Conservation (phyloP, 176 grass and related monocot genomes). For the Echinochloa phyllopogon region DNA sequence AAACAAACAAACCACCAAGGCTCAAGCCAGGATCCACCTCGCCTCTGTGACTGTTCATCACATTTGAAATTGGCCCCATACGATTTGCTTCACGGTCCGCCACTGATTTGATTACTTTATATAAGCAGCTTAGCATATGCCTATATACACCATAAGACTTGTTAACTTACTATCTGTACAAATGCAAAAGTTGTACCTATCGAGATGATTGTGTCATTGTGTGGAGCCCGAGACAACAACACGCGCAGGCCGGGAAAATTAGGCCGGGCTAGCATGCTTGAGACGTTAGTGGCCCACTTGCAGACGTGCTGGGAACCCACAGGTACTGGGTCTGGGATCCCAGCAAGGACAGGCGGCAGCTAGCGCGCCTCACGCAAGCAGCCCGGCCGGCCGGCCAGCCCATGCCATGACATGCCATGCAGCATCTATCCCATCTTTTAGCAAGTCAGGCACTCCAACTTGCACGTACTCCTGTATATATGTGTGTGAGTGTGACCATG, state of each 20-base stretch:
- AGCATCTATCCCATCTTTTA: slow-evolving; percentile 28
- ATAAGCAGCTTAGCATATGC: too few relatives aligned
- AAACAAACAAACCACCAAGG: too few relatives aligned
- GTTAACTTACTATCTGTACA: too few relatives aligned
- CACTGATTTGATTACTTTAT: too few relatives aligned
- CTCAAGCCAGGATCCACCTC: too few relatives aligned
- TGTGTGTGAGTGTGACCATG: neutral
- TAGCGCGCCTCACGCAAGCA: slow-evolving; percentile 34
- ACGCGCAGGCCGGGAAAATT: neutral
- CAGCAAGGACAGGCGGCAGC: slow-evolving; percentile 13
- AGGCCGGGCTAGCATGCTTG: neutral
- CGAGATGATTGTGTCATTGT: slow-evolving; percentile 28
- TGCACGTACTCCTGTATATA: neutral
- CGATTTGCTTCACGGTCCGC: too few relatives aligned
- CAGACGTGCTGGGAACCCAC: neutral
- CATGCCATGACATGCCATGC: slow-evolving; percentile 12
- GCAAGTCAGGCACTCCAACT: slow-evolving; percentile 4
- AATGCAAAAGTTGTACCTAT: too few relatives aligned
- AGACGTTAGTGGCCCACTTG: neutral
- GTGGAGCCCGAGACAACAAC: neutral
- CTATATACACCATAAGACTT: too few relatives aligned
- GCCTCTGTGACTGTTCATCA: too few relatives aligned
- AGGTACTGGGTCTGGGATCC: neutral
- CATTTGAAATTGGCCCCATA: too few relatives aligned
- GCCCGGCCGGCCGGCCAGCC: neutral